These are phyloP conservation scores for Verticillium nonalfalfae DNA, from an alignment of 2,329 filamentous ascomycete species.

Conservation along the genomic window DNA sequence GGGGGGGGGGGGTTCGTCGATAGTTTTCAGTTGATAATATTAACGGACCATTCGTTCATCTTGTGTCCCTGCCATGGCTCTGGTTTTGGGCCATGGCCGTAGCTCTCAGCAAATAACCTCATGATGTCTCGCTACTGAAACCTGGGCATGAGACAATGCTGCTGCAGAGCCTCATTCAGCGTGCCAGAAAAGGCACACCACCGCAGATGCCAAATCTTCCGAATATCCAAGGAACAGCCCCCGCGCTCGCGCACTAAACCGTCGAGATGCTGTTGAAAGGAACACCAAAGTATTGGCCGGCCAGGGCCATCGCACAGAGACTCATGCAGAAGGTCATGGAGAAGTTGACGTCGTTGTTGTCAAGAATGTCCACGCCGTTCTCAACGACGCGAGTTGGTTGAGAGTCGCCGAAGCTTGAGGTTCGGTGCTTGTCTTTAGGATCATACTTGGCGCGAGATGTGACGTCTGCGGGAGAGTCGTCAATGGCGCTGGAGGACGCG, in stretches of 20 bases:
- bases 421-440: constrained; percentile 39
- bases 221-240: neutral
- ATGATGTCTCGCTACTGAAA: too few species aligned
- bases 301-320: constrained; percentile 64
- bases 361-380: constrained; percentile 66
- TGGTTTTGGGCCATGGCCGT: too few species aligned
- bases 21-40: too few species aligned
- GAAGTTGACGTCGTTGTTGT: constrained; percentile 95
- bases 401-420: constrained; percentile 45
- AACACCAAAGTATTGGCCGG: constrained; percentile 54
- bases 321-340: constrained; percentile 84
- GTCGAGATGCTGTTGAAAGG: constrained; percentile 35
- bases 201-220: neutral
- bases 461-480: constrained; percentile 17
- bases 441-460: constrained; percentile 24
- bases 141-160: too few species aligned
- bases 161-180: too few species aligned
- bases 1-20: too few species aligned
- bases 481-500: constrained; percentile 11
- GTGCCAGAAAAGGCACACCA: too few species aligned
- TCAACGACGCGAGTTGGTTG: constrained; percentile 58
- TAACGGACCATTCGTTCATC: too few species aligned
- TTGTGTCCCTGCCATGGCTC: too few species aligned
- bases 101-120: neutral
- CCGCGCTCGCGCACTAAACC: neutral